Conservation (phyloP, 2,329 filamentous ascomycete genomes). For the Juglanconis juglandina region DNA sequence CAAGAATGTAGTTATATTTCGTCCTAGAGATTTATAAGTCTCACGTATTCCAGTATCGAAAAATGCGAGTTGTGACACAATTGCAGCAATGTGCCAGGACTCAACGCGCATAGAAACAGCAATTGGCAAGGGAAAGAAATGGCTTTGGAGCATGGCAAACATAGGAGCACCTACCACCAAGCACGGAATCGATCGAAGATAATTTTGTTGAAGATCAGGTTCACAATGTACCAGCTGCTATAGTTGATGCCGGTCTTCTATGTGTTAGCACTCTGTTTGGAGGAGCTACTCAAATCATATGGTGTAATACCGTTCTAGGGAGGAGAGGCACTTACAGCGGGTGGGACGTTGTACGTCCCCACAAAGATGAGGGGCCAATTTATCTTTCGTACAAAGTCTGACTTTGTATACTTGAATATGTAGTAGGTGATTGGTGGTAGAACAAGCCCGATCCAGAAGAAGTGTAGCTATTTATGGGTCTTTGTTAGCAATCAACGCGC, state of each 20-base stretch:
- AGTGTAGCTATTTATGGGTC: constrained; percentile 33
- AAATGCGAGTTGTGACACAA: too few relatives aligned
- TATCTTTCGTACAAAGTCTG: constrained; percentile 32
- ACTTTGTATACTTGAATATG: constrained; percentile 35
- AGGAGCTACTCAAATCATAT: too few relatives aligned
- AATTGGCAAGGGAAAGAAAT: too few relatives aligned
- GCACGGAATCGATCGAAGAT: constrained; percentile 38
- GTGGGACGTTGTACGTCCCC: constrained; percentile 36
- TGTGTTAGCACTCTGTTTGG: not conserved
- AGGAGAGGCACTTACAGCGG: constrained; percentile 19
- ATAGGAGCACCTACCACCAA: constrained; percentile 34
- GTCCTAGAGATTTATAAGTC: not conserved
- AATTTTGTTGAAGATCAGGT: constrained; percentile 42
- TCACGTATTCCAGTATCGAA: too few relatives aligned
- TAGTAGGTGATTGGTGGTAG: constrained; percentile 40
- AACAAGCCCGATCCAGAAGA: constrained; percentile 47
- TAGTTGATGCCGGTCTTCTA: constrained; percentile 30
- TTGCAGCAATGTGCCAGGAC: too few relatives aligned
- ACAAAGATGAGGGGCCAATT: constrained; percentile 35
- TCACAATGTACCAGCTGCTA: constrained; percentile 39
- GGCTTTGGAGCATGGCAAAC: not conserved
- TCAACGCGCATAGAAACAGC: not conserved
- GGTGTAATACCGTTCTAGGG: too few relatives aligned
- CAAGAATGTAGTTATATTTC: constrained; percentile 40
- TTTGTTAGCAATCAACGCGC: not conserved